These are phyloP conservation scores for Gossypium mustelinum DNA, from an alignment of 345 rosid genomes.

Conservation along the genomic window DNA sequence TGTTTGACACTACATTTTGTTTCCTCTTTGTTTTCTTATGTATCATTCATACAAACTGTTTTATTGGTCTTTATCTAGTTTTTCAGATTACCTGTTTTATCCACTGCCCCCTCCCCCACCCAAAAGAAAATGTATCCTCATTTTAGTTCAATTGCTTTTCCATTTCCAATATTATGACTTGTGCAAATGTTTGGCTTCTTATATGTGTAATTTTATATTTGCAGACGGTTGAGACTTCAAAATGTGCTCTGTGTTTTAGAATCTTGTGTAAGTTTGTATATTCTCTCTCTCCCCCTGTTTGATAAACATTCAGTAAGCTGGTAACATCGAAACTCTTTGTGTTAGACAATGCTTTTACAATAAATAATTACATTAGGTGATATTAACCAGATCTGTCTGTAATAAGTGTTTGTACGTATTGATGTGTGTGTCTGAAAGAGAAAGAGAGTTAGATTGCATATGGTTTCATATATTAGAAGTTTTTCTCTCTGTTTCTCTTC, in stretches of 20 bases:
- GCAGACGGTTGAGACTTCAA: conserved; percentile 81
- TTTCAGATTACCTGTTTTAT: not conserved
- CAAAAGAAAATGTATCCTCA: not conserved
- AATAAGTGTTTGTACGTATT: not conserved
- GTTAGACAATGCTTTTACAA: not conserved
- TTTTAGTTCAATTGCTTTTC: not conserved
- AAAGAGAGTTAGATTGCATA: not conserved
- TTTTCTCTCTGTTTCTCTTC: not conserved
- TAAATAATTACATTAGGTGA: not conserved
- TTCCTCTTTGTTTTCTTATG: not conserved
- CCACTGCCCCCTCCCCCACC: not conserved
- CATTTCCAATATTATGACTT: not conserved
- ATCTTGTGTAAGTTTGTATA: conserved; percentile 57
- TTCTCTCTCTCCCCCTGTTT: not conserved
- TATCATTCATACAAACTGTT: not conserved
- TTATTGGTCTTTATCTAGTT: not conserved
- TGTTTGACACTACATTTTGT: not conserved
- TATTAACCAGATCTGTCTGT: not conserved
- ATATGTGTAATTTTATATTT: conserved; percentile 18
- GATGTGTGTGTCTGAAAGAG: not conserved
- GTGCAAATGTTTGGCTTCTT: not conserved
- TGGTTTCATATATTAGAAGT: not conserved
- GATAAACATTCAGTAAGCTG: not conserved
- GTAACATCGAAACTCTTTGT: not conserved
- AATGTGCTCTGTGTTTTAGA: conserved; percentile 68